phyloP scores from a whole-genome alignment of 2,329 filamentous ascomycete genomes.

The Periglandula ipomoeae region DNA sequence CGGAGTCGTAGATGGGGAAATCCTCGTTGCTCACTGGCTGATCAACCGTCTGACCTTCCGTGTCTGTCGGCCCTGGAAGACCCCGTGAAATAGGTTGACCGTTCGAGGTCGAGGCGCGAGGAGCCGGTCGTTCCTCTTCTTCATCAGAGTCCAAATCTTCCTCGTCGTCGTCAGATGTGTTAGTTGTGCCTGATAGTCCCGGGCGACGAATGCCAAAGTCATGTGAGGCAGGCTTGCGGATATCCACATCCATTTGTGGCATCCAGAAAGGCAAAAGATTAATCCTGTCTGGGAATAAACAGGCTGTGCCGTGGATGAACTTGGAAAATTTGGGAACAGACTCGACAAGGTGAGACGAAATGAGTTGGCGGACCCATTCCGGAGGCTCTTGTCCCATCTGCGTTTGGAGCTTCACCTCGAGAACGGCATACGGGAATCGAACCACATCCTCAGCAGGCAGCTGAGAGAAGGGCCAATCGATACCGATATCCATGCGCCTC shows the following conservation, averaged over 20 bases:
- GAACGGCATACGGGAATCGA: slow-evolving; percentile 88
- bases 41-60: slow-evolving; percentile 74
- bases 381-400: slow-evolving; percentile 91
- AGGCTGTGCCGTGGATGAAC: slow-evolving; percentile 92
- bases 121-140: slow-evolving; percentile 31
- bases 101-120: slow-evolving; percentile 12
- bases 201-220: slow-evolving; percentile 85
- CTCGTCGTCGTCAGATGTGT: slow-evolving; percentile 63
- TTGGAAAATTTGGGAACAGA: slow-evolving; percentile 99
- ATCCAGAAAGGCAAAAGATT: slow-evolving; percentile 92
- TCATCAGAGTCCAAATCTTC: slow-evolving; percentile 63
- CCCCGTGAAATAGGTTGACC: slow-evolving; percentile 31
- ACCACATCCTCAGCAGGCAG: slow-evolving; percentile 77
- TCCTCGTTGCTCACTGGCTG: slow-evolving; percentile 54
- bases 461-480: slow-evolving; percentile 90
- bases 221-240: slow-evolving; percentile 82
- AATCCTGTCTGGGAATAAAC: slow-evolving; percentile 78
- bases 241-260: slow-evolving; percentile 97
- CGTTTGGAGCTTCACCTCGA: slow-evolving; percentile 97
- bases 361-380: slow-evolving; percentile 92
- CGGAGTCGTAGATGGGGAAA: slow-evolving; percentile 82
- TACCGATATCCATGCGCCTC: slow-evolving; percentile 94
- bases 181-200: slow-evolving; percentile 64
- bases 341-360: slow-evolving; percentile 88
- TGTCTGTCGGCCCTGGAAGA: slow-evolving; percentile 45